Evolutionary conservation across 2,329 filamentous ascomycete genomes (phyloP).

Genomic region (Claviceps arundinis): DNA sequence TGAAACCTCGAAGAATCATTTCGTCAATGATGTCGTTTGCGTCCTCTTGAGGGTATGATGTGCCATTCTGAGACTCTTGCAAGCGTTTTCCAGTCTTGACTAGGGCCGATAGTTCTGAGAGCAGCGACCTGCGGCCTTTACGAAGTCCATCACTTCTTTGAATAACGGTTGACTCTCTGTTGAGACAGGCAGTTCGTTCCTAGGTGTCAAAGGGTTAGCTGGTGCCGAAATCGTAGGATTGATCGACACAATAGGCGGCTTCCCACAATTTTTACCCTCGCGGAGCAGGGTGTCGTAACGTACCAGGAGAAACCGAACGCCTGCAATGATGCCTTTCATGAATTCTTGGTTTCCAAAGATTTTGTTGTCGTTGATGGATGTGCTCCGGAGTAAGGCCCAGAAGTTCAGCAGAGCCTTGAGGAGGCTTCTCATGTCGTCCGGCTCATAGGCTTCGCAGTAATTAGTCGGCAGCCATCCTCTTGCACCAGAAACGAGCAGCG

Average conservation of each 20-base stretch:
- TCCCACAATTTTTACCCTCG: background rate
- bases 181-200: conserved; percentile 83
- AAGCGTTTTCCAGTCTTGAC: conserved; percentile 81
- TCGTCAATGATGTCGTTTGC: conserved; percentile 75
- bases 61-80: conserved; percentile 54
- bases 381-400: conserved; percentile 78
- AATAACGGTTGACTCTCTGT: conserved; percentile 63
- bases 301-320: conserved; percentile 80
- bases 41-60: conserved; percentile 35
- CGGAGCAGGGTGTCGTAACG: conserved; percentile 22
- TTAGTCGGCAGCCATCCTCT: conserved; percentile 96
- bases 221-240: background rate
- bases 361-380: conserved; percentile 58
- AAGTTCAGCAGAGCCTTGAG: conserved; percentile 80
- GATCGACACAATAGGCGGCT: background rate
- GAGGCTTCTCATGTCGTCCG: conserved; percentile 71
- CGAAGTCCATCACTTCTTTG: conserved; percentile 64
- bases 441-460: conserved; percentile 92
- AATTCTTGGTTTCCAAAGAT: conserved; percentile 87
- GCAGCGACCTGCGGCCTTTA: conserved; percentile 68
- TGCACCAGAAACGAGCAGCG: conserved; percentile 69
- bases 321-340: conserved; percentile 85
- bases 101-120: conserved; percentile 79
- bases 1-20: conserved; percentile 87
- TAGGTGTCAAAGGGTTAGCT: conserved; percentile 23